Evolutionary conservation across 768 basidiomycete genomes (phyloP).

Genomic region (Phylloporus arenicola): DNA sequence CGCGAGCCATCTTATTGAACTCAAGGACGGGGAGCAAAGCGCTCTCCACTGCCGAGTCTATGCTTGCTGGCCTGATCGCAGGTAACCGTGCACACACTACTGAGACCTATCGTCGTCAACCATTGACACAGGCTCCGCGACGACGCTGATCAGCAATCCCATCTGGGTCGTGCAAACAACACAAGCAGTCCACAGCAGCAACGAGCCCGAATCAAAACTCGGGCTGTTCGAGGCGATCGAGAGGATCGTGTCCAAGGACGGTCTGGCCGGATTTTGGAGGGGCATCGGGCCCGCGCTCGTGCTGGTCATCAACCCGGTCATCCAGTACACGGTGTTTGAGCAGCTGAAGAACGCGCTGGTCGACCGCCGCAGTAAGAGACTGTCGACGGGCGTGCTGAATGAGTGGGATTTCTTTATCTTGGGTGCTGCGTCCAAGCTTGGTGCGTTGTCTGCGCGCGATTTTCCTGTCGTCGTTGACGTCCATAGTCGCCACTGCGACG

Average conservation of each 20-base stretch:
- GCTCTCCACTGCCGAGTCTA: slow-evolving; percentile 81
- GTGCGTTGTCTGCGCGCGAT: slow-evolving; percentile 32
- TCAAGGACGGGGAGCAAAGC: slow-evolving; percentile 58
- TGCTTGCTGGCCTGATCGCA: slow-evolving; percentile 82
- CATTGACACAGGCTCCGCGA: slow-evolving; percentile 63
- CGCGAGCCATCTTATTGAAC: slow-evolving; percentile 51
- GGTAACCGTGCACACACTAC: slow-evolving; percentile 38
- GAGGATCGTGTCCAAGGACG: slow-evolving; percentile 67
- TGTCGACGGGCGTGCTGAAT: slow-evolving; percentile 53
- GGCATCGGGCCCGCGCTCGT: slow-evolving; percentile 92
- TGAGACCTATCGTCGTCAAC: neutral
- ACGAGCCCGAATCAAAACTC: slow-evolving; percentile 43
- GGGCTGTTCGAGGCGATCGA: slow-evolving; percentile 62
- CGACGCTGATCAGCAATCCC: slow-evolving; percentile 86
- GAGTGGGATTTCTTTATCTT: slow-evolving; percentile 93
- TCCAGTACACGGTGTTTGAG: slow-evolving; percentile 92
- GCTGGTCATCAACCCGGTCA: slow-evolving; percentile 90
- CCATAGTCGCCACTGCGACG: slow-evolving; percentile 43
- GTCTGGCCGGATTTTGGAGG: slow-evolving; percentile 78
- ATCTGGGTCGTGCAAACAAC: slow-evolving; percentile 96
- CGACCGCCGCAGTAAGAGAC: slow-evolving; percentile 50
- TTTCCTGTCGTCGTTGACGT: neutral
- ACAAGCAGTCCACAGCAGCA: slow-evolving; percentile 60
- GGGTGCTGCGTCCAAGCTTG: slow-evolving; percentile 90
- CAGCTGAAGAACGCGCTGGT: slow-evolving; percentile 86